Conservation (phyloP, 2,329 filamentous ascomycete genomes). For the Penicillium decumbens region DNA sequence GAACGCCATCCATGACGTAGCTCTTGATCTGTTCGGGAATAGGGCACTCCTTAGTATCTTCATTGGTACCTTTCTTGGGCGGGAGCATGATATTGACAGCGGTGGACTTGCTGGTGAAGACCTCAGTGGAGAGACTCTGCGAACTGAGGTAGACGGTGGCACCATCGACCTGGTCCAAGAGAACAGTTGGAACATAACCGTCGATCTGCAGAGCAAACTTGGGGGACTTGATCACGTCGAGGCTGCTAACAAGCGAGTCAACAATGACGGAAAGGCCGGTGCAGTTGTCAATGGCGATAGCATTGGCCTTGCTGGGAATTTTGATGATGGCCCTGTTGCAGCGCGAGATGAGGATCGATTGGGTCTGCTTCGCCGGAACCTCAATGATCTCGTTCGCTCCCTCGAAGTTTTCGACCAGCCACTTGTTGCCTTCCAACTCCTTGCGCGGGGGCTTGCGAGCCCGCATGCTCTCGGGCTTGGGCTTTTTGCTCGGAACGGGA, state of each 20-base stretch:
- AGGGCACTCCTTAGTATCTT: conserved; percentile 81
- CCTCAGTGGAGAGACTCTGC: conserved; percentile 70
- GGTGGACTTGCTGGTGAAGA: conserved; percentile 84
- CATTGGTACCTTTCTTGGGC: conserved; percentile 60
- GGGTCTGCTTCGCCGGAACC: conserved; percentile 73
- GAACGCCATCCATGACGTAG: conserved; percentile 68
- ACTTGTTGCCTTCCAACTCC: conserved; percentile 84
- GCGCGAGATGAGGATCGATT: conserved; percentile 86
- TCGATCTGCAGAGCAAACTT: conserved; percentile 94
- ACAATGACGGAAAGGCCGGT: conserved; percentile 77
- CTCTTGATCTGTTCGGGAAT: conserved; percentile 86
- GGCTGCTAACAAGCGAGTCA: conserved; percentile 80
- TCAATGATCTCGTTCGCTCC: conserved; percentile 68
- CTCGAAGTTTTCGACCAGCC: conserved; percentile 94
- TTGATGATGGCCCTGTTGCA: conserved; percentile 90
- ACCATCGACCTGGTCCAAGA: conserved; percentile 90
- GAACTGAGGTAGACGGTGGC: conserved; percentile 81
- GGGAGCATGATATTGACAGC: conserved; percentile 83
- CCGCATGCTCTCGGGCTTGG: conserved; percentile 80
- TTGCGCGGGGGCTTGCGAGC: conserved; percentile 75
- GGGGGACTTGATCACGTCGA: conserved; percentile 91
- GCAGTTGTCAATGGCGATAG: conserved; percentile 92
- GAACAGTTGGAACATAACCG: conserved; percentile 76
- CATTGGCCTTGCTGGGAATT: conserved; percentile 88
- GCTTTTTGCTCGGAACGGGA: conserved; percentile 80